Percentiles rank a stretch among this genome's conserved stretches.
phyloP scores from a whole-genome alignment of 768 basidiomycete genomes.

The Rhodotorula toruloides region DNA sequence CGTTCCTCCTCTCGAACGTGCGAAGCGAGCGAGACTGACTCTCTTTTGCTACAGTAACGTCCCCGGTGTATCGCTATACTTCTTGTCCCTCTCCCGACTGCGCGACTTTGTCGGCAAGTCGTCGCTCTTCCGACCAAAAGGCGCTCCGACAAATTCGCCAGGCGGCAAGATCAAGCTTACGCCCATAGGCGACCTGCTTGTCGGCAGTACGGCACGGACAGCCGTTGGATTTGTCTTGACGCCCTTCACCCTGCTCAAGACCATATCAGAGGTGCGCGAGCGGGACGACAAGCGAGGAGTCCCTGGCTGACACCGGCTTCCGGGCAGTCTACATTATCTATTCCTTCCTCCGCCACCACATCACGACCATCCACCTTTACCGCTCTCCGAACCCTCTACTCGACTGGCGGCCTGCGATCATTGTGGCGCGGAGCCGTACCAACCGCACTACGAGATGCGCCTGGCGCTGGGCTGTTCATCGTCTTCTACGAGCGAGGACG shows the following conservation, averaged over 20 bases:
- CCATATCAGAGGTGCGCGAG: slow-evolving; percentile 47
- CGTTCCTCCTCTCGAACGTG: not conserved
- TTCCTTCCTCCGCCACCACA: not conserved
- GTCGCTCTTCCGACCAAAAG: slow-evolving; percentile 42
- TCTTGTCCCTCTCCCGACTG: slow-evolving; percentile 48
- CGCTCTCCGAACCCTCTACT: slow-evolving; percentile 44
- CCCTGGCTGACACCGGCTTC: not conserved
- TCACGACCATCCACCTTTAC: slow-evolving; percentile 2
- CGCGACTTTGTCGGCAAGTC: slow-evolving; percentile 44
- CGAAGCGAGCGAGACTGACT: too few relatives aligned
- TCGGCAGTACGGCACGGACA: slow-evolving; percentile 49
- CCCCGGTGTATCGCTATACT: slow-evolving; percentile 51
- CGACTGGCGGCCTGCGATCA: slow-evolving; percentile 45
- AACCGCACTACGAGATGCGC: slow-evolving; percentile 50
- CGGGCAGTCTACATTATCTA: not conserved
- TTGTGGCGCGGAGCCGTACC: slow-evolving; percentile 50
- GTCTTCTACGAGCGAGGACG: slow-evolving; percentile 47
- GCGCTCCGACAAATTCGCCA: not conserved
- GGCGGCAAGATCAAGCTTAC: slow-evolving; percentile 46
- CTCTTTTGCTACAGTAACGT: slow-evolving; percentile 45
- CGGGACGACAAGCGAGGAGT: not conserved
- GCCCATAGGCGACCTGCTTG: slow-evolving; percentile 47
- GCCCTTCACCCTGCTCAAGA: slow-evolving; percentile 50
- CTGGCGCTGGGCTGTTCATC: slow-evolving; percentile 50
- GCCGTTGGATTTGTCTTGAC: slow-evolving; percentile 49